A percentile compares a stretch with the other conserved stretches of the same genome.
Conservation (phyloP, 2,329 filamentous ascomycete genomes). For the Nigrospora oryzae region DNA sequence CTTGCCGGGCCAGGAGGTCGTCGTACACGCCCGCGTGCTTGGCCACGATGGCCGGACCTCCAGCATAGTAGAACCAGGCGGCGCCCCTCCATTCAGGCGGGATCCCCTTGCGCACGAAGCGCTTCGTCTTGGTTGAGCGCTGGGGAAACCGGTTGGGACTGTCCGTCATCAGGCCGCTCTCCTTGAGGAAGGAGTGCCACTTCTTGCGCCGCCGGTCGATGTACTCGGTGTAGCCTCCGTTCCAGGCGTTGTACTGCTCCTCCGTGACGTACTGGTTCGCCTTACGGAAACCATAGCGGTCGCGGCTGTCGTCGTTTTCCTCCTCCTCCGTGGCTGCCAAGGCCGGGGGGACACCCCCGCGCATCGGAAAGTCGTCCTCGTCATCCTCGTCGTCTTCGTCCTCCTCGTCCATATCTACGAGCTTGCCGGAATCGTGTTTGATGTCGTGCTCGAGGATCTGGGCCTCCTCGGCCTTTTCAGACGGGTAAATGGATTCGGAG, state of each 20-base stretch:
- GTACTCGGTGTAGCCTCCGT: slow-evolving; percentile 65
- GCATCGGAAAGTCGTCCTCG: slow-evolving; percentile 41
- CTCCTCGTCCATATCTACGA: slow-evolving; percentile 21
- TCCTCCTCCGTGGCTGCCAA: slow-evolving; percentile 25
- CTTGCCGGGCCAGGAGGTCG: slow-evolving; percentile 53
- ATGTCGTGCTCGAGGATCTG: slow-evolving; percentile 10
- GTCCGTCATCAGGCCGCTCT: slow-evolving; percentile 64
- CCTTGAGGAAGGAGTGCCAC: slow-evolving; percentile 71
- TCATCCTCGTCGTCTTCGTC: slow-evolving; percentile 30
- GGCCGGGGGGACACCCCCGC: slow-evolving; percentile 10
- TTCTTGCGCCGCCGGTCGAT: slow-evolving; percentile 68
- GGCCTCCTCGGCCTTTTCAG: slow-evolving; percentile 18
- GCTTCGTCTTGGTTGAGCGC: slow-evolving; percentile 74
- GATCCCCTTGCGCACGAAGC: slow-evolving; percentile 87
- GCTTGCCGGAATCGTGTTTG: slow-evolving; percentile 45
- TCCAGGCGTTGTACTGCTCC: slow-evolving; percentile 77
- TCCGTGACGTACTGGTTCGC: slow-evolving; percentile 68
- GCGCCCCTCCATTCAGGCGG: slow-evolving; percentile 91
- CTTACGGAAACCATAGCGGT: slow-evolving; percentile 91
- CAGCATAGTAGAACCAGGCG: slow-evolving; percentile 95
- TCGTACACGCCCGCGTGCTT: slow-evolving; percentile 73
- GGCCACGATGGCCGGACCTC: slow-evolving; percentile 70
- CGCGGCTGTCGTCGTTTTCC: slow-evolving; percentile 48
- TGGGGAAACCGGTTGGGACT: slow-evolving; percentile 71
- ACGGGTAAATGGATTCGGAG: slow-evolving; percentile 22